Evolutionary conservation across 2,329 filamentous ascomycete genomes (phyloP), one percentile per base, ranked within the genome.

Genomic region (Fusarium staphyleae): DNA sequence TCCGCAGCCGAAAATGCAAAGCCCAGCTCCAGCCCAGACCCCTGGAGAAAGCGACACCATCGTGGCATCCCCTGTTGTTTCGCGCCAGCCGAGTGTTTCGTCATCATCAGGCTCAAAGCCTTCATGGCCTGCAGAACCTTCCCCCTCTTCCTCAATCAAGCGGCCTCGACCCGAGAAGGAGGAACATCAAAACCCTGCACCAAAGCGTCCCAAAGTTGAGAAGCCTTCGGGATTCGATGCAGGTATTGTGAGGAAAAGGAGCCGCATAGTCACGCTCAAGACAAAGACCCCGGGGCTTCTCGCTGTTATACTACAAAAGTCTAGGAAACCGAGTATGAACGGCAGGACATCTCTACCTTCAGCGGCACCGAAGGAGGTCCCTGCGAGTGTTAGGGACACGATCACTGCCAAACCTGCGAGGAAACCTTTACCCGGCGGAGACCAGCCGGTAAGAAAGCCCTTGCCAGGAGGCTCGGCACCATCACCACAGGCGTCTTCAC

Each of bases 131-230:
- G 36, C 48, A 9, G 67, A 66, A 14, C 37, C 62, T 14, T 56
- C 65, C 4, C 52, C 66, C 12, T 24, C 34, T 14, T 55, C 68
- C 12, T 63, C 61, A 7, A 50, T 59, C 22, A 77, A 77, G 53
- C 69, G 75, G 13, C 68, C 74, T 14, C 72, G 71, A 3, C 66
- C 73, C 28, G 75, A 76, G 12, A 75, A 73, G 49, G 69, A 72
- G 4, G 73, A 75, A 30, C 60, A 65, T 19, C 59, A 63, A 4
- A 66, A 67, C 1, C 75, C 75, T 2, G 70, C 68, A 19, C 66
- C 74, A 1, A 77, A 77, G 65, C 70, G 75, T 11, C 70, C 73
- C 4, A 77, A 77, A 63, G 66, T 69, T 6, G 72, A 74, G 35
- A 63, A 74, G 30, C 52, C 65, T 2, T 61, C 62, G 13, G 55